Evolutionary conservation across 2,329 filamentous ascomycete species (phyloP), one percentile per base, ranked within the genome.

Genomic region (Botrytis fragariae): DNA sequence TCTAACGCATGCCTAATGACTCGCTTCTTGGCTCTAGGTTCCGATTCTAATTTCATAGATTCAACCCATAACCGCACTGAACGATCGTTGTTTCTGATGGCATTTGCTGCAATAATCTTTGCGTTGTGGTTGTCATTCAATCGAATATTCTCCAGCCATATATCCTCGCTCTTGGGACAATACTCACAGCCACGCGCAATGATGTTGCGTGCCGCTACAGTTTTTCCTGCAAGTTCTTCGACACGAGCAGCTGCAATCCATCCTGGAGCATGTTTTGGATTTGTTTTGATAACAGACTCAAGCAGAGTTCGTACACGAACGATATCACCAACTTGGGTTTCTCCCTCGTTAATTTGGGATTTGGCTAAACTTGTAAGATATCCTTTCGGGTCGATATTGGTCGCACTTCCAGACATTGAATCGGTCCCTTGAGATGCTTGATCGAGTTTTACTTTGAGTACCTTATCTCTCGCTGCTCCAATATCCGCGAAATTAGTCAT

Each of bases 401-500:
- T 97, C 35, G 95, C 90, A 74, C 91, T 97, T 54, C 96, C 96
- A 16, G 88, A 88, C 8, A 90, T 85, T 7, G 92, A 89, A 71
- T 93, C 90, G 20, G 89, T 91, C 29, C 87, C 90, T 76, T 91
- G 88, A 7, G 93, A 95, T 12, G 94, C 95, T 81, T 97, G 93
- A 79, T 98, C 95, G 60, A 99, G 86, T 77, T 93, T 91, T n/a
- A 97, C 95, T 81, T 97, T 92, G 71, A 99, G 87, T 59, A 98
- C 96, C 83, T 97, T 98, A 84, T 98, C 94, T 84, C 96, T 91
- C 32, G 96, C 97, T 62, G 95, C 94, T 83, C 97, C 96, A 76
- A 99, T 98, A 82, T 97, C 93, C 62, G 95, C 95, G 81, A 99
- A 99, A 81, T 99, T 98, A 18, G 95, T 99, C 89, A 97, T 96